Evolutionary conservation across 1,284 basidiomycete genomes (phyloP), one percentile per base, ranked within the genome.

Genomic region (Ganoderma lingzhi): DNA sequence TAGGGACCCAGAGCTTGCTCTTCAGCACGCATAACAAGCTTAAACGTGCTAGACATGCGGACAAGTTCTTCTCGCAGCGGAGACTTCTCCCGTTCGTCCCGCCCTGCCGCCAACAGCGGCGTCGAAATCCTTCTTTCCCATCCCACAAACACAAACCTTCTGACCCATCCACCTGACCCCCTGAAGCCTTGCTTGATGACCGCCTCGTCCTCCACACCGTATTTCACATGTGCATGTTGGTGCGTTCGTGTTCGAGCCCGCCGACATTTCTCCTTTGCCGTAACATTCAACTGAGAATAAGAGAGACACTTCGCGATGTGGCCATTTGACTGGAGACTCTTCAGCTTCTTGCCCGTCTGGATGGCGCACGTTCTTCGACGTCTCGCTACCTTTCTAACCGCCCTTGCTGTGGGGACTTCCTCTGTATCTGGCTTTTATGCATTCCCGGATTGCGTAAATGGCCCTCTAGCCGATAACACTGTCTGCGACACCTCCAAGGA

Each of bases 401-500:
- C 65, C 2, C 37, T 70, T 23, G 65, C 70, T 3, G 67, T 69
- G 1, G 63, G 70, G 2, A 37, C 67, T 5, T 48, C 66, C 4
- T 48, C 65, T 9, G 68, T 65, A 3, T 55, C 53, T 48, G 70
- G 48, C n/a, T 45, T 45, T 45, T 71, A 70, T 35, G 70, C 68
- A 23, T 88, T 87, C 73, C 87, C 87, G 0, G 45, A 48, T n/a
- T 48, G 45, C n/a, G n/a, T 48, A 19, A 79, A 77, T 68, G 83
- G 80, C 0, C 86, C 85, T 15, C 79, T 88, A 65, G 80, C 80
- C 53, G 77, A 77, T 58, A 87, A 85, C 71, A 73, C 80, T 4
- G 84, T 88, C 30, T 89, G 87, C 76, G 82, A 88, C 72, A 81
- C 82, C 6, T 78, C 82, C 14, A 80, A 84, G 66, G 83, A 84